Percentiles rank a stretch among this genome's conserved stretches.
These are phyloP conservation scores for Ganoderma lucidum DNA, from an alignment of 1,284 basidiomycete species.

Conservation along the genomic window DNA sequence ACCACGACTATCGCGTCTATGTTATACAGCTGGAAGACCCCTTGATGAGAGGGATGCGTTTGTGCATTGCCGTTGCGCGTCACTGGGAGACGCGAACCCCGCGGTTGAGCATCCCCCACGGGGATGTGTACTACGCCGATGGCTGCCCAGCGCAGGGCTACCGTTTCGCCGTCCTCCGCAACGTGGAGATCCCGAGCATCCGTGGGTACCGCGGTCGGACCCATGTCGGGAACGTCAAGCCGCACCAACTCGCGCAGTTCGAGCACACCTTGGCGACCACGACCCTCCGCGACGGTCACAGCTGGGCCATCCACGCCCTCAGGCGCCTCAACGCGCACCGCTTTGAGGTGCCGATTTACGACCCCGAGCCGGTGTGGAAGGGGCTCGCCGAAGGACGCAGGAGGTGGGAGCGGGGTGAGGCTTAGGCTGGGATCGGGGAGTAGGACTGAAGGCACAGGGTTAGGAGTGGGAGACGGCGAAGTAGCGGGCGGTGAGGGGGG, in stretches of 20 bases:
- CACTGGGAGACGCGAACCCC: background rate
- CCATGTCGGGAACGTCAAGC: conserved; percentile 15
- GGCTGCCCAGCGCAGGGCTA: conserved; percentile 21
- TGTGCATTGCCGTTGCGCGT: background rate
- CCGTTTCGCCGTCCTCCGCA: background rate
- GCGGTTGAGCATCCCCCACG: conserved; percentile 3
- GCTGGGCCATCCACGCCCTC: conserved; percentile 26
- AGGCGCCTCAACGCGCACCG: conserved; percentile 24
- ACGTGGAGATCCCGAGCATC: conserved; percentile 12
- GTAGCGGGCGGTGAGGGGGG: background rate
- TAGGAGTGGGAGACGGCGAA: background rate
- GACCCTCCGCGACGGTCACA: conserved; percentile 15
- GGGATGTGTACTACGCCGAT: conserved; percentile 20
- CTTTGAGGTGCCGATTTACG: conserved; percentile 5
- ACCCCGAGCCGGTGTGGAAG: conserved; percentile 1
- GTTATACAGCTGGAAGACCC: background rate
- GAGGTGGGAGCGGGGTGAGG: conserved; percentile 19
- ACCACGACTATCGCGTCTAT: background rate
- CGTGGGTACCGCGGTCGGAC: conserved; percentile 19
- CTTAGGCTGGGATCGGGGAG: conserved; percentile 9
- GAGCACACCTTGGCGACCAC: conserved; percentile 9
- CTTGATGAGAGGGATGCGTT: no score
- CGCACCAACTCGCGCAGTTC: background rate
- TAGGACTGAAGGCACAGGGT: background rate
- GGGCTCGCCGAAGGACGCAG: conserved; percentile 8